phyloP scores from a whole-genome alignment of 2,329 filamentous ascomycete species.

The Pyrenophora tritici-repentis region DNA sequence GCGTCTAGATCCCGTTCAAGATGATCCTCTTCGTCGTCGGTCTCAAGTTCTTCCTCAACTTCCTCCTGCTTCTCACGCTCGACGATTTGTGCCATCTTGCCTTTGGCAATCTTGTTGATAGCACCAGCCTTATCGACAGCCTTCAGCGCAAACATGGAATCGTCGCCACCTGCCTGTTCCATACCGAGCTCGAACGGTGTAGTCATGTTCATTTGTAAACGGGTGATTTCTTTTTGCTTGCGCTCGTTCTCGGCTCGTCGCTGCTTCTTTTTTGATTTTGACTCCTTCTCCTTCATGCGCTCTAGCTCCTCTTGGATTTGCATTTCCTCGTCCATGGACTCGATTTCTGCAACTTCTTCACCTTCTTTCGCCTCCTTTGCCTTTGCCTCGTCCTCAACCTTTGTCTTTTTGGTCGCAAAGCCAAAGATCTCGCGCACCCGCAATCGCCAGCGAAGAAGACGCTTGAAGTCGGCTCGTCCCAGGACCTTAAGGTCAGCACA shows the following conservation, averaged over 20 bases:
- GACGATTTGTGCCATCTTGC: slow-evolving; percentile 74
- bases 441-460: slow-evolving; percentile 85
- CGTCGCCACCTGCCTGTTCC: slow-evolving; percentile 81
- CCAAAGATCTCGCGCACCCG: slow-evolving; percentile 90
- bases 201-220: slow-evolving; percentile 97
- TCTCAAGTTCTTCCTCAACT: slow-evolving; percentile 57
- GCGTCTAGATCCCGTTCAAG: slow-evolving; percentile 84
- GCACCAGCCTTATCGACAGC: slow-evolving; percentile 76
- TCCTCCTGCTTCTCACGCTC: slow-evolving; percentile 57
- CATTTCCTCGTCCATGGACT: slow-evolving; percentile 93
- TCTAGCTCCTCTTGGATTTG: slow-evolving; percentile 87
- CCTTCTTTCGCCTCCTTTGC: slow-evolving; percentile 50
- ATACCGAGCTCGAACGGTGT: slow-evolving; percentile 94
- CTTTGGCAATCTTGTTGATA: slow-evolving; percentile 70
- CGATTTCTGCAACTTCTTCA: slow-evolving; percentile 79
- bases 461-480: slow-evolving; percentile 92
- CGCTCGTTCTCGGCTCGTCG: slow-evolving; percentile 87
- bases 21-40: slow-evolving; percentile 78
- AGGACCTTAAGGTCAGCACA: slow-evolving; percentile 77
- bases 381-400: slow-evolving; percentile 51
- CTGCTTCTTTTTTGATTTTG: slow-evolving; percentile 77
- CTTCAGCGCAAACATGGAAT: slow-evolving; percentile 86
- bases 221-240: slow-evolving; percentile 92
- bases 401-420: slow-evolving; percentile 73
- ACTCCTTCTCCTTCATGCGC: slow-evolving; percentile 78